Evolutionary conservation across 2,329 filamentous ascomycete species (phyloP).

Genomic region (Colletotrichum costaricense): DNA sequence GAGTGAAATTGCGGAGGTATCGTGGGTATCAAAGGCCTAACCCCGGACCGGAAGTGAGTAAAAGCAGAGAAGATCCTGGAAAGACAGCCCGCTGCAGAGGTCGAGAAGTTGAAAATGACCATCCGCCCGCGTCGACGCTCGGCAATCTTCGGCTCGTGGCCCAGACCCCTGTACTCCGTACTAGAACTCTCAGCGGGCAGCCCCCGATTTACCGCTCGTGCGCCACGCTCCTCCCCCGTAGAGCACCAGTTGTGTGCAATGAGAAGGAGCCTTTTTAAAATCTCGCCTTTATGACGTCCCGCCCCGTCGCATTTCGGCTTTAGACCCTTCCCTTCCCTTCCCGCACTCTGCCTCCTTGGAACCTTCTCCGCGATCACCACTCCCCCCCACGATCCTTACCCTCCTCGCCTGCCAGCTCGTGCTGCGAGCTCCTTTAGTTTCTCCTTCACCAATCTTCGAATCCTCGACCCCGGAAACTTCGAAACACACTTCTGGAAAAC

Average conservation of each 20-base stretch:
- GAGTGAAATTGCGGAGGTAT: not conserved
- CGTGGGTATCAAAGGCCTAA: conserved; percentile 2
- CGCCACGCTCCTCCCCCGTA: conserved; percentile 13
- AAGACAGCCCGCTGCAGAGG: not conserved
- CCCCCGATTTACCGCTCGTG: conserved; percentile 21
- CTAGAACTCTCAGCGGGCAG: conserved; percentile 12
- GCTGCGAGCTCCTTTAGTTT: not conserved
- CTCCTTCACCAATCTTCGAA: not conserved
- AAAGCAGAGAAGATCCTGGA: not conserved
- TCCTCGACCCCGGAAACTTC: not conserved
- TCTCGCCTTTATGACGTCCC: conserved; percentile 35
- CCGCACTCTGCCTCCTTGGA: not conserved
- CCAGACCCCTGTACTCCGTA: conserved; percentile 33
- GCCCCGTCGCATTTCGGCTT: conserved; percentile 31
- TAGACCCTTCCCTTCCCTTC: conserved; percentile 29
- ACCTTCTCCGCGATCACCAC: conserved; percentile 29
- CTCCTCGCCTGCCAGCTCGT: not conserved
- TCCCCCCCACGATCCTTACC: conserved; percentile 25
- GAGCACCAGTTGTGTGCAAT: conserved; percentile 19
- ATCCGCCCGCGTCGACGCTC: conserved; percentile 29
- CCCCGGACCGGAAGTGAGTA: not conserved
- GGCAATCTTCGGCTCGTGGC: conserved; percentile 36
- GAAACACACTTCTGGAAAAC: not conserved
- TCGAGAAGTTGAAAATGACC: conserved; percentile 1
- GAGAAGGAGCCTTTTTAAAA: conserved; percentile 35